Conservation (phyloP, 208 protist species). For the Acanthamoeba castellanii region DNA sequence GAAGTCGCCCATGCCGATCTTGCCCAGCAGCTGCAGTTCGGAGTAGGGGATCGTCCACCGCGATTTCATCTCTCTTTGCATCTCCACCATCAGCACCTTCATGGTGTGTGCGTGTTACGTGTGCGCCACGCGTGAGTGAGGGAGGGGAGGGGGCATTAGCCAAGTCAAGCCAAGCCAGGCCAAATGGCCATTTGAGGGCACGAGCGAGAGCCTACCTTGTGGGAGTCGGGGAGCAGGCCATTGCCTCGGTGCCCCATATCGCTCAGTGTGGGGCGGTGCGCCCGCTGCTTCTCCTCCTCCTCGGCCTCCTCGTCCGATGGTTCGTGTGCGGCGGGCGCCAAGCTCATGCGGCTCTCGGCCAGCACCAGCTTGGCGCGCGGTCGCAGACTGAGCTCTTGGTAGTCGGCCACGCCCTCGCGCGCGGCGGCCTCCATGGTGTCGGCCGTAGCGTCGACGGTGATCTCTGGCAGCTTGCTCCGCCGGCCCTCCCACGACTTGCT, state of each 20-base stretch:
- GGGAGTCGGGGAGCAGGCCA: not conserved
- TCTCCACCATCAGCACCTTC: not conserved
- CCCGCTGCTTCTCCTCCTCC: too few relatives aligned
- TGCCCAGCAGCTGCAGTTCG: not conserved
- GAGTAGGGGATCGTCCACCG: not conserved
- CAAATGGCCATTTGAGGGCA: too few relatives aligned
- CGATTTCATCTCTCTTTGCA: not conserved
- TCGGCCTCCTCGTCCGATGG: too few relatives aligned
- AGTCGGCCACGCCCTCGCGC: not conserved
- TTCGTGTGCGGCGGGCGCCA: too few relatives aligned
- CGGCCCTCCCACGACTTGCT: not conserved
- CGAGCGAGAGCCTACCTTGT: not conserved
- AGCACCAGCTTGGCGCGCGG: not conserved
- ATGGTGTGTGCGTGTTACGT: too few relatives aligned
- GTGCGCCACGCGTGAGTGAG: too few relatives aligned
- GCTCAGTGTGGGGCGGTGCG: too few relatives aligned
- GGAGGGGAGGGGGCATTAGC: too few relatives aligned
- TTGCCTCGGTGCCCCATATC: too few relatives aligned
- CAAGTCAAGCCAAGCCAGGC: too few relatives aligned
- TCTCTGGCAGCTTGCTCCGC: not conserved
- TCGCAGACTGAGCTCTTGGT: not conserved
- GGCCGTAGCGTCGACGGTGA: too few relatives aligned
- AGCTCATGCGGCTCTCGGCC: not conserved
- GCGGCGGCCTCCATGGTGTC: too few relatives aligned
- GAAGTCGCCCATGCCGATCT: slow-evolving; percentile 35